A percentile compares a stretch with the other conserved stretches of the same genome.
Conservation (phyloP, 2,329 filamentous ascomycete species). For the Fusarium sp. region DNA sequence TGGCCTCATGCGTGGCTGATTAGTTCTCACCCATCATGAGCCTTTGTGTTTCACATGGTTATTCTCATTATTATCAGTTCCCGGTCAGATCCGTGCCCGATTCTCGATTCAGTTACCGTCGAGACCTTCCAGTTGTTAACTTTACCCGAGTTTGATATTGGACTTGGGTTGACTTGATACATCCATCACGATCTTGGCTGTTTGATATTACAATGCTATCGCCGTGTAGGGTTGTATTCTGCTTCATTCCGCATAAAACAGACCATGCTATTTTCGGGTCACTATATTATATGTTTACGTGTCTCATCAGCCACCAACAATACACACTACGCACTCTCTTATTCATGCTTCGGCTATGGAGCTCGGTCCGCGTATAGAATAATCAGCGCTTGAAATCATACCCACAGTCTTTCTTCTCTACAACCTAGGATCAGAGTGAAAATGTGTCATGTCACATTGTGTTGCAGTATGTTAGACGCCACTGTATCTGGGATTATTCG, state of each 20-base stretch:
- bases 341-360: neutral
- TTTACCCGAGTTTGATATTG: constrained; percentile 4
- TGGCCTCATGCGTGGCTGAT: constrained; percentile 6
- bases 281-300: neutral
- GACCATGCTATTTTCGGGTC: neutral
- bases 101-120: neutral
- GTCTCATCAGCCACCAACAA: neutral
- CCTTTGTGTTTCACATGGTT: constrained; percentile 34
- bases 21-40: constrained; percentile 32
- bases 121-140: neutral
- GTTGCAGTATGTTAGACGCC: neutral
- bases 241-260: neutral
- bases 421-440: neutral
- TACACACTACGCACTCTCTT: neutral
- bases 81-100: constrained; percentile 9
- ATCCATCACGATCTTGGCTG: neutral
- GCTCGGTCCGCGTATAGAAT: neutral
- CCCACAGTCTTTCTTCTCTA: neutral
- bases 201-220: neutral
- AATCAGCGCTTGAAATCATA: neutral
- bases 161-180: constrained; percentile 1
- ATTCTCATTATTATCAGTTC: constrained; percentile 12
- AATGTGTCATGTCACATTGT: neutral
- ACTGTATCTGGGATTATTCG: neutral
- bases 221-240: constrained; percentile 1